Evolutionary conservation across 768 basidiomycete genomes (phyloP), one percentile per base, ranked within the genome.

Genomic region (Collybiopsis confluens): DNA sequence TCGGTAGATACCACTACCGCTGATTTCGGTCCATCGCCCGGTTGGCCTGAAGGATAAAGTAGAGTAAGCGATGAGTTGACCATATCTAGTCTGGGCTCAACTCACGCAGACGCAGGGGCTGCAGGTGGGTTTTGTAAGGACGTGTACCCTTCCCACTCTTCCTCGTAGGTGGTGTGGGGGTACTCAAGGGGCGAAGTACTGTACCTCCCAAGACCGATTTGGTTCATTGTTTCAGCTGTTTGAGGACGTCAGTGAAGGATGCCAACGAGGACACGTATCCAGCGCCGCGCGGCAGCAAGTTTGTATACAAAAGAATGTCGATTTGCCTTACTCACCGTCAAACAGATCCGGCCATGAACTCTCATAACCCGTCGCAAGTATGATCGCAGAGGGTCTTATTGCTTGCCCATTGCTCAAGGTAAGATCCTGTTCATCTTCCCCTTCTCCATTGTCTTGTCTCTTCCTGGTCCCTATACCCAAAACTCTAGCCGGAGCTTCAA

Each of bases 311-410:
- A n/a, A n/a, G n/a, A n/a, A n/a, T n/a, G n/a, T n/a, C n/a, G n/a
- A n/a, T n/a, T n/a, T n/a, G n/a, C 11, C 15, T 5, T 26, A 36
- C 65, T 11, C 48, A 69, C 70, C 54, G 41, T 70, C 68, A 37
- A 76, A 70, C 3, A 76, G 60, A 16, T 58, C 56, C 0, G 59
- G 56, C 84, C 84, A 87, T 2, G 84, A 86, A 4, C 81, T 83
- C 27, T 62, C 59, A 60, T 77, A 86, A 1, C 85, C 85, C 3
- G 85, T 85, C 1, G 77, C 76, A 0, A 86, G 70, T 6, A 87
- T 68, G 10, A 86, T 63, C 24, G 70, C 74, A 26, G 77, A 67
- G 0, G 81, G 79, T 8, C 61, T 58, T 2, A 84, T n/a, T 0
- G 58, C 55, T 44, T 67, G 56, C 0, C 79, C 81, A 54, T 78